These are phyloP conservation scores for Penicillium sp. DNA, from an alignment of 2,329 filamentous ascomycete species.

Conservation along the genomic window DNA sequence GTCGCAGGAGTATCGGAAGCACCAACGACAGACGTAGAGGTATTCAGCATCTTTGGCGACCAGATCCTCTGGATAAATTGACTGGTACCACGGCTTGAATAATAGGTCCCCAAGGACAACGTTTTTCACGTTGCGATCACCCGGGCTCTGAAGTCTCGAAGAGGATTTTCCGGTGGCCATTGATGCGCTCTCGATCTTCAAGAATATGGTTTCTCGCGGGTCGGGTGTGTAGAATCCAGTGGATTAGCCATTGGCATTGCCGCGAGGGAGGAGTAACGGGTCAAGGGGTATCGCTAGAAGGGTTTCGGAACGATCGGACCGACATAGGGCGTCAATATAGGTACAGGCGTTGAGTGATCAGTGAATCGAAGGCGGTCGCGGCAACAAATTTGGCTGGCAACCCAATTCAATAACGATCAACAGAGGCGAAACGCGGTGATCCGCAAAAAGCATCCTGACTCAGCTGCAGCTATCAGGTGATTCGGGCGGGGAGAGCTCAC, in stretches of 20 bases:
- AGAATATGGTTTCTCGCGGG: conserved; percentile 6
- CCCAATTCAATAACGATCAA: not conserved
- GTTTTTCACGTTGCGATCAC: conserved; percentile 79
- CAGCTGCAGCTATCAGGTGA: conserved; percentile 9
- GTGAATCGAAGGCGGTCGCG: not conserved
- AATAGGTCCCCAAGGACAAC: conserved; percentile 81
- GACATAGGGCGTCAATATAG: not conserved
- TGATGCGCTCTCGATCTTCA: conserved; percentile 5
- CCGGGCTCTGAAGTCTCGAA: conserved; percentile 31
- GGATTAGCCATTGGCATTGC: conserved; percentile 21
- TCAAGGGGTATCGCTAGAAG: not conserved
- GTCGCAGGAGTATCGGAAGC: conserved; percentile 81
- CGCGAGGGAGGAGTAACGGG: not conserved
- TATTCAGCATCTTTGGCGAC: conserved; percentile 54
- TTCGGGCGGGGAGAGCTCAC: conserved; percentile 15
- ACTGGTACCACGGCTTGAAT: conserved; percentile 91
- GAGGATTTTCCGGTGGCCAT: conserved; percentile 33
- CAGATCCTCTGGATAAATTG: conserved; percentile 78
- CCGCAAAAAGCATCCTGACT: conserved; percentile 4
- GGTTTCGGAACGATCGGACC: not conserved
- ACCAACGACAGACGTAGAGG: conserved; percentile 86
- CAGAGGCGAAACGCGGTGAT: not conserved
- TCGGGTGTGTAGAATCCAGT: conserved; percentile 13
- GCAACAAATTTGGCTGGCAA: not conserved
- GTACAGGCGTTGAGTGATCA: not conserved